phyloP scores from a whole-genome alignment of 176 grass and related monocot species.

The Raddia guianensis region DNA sequence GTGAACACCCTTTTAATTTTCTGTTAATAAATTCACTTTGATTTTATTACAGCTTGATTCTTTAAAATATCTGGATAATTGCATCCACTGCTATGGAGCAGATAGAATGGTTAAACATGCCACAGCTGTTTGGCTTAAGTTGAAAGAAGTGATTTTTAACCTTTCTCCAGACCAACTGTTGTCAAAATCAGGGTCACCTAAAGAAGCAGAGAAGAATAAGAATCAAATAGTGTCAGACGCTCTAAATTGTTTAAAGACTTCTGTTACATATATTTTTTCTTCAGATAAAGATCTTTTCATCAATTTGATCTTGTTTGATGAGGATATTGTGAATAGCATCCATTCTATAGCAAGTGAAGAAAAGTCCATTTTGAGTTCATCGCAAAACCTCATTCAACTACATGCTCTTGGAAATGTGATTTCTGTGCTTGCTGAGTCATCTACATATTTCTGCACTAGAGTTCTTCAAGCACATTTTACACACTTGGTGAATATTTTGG shows the following conservation, averaged over 20 bases:
- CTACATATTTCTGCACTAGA: constrained; percentile 71
- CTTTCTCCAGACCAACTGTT: constrained; percentile 51
- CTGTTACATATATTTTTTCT: constrained; percentile 54
- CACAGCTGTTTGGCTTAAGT: constrained; percentile 65
- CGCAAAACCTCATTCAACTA: constrained; percentile 51
- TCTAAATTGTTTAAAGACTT: constrained; percentile 72
- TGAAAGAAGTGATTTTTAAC: constrained; percentile 83
- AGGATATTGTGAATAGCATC: constrained; percentile 68
- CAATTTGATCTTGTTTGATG: constrained; percentile 80
- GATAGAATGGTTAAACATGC: constrained; percentile 78
- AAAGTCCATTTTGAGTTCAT: constrained; percentile 34
- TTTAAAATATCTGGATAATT: constrained; percentile 90
- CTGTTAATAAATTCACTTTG: constrained; percentile 19
- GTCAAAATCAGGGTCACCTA: constrained; percentile 41
- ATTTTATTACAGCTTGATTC: constrained; percentile 84
- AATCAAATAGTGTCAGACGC: constrained; percentile 76
- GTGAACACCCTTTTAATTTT: constrained; percentile 11
- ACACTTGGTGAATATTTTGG: constrained; percentile 69
- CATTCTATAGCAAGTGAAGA: constrained; percentile 51
- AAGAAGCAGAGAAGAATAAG: constrained; percentile 56
- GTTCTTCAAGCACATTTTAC: constrained; percentile 82
- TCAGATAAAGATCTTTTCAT: constrained; percentile 68
- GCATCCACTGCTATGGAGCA: constrained; percentile 77
- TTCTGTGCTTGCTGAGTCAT: constrained; percentile 63
- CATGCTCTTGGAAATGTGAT: constrained; percentile 75